A percentile compares a stretch with the other conserved stretches of the same genome.
phyloP scores from a whole-genome alignment of 169 alveolate genomes.

The Plasmodium gaboni region DNA sequence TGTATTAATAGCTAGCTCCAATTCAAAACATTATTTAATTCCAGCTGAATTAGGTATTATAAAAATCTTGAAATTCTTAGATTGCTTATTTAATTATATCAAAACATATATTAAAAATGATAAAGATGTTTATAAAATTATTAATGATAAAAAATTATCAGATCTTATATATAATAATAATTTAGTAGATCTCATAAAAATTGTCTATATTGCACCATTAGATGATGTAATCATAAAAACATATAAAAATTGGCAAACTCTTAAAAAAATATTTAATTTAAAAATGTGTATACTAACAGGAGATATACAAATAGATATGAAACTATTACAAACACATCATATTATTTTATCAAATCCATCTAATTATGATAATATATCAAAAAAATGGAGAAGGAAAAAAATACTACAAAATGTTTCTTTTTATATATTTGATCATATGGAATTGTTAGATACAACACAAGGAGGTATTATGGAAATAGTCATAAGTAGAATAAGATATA shows the following conservation, averaged over 20 bases:
- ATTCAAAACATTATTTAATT: constrained; percentile 36
- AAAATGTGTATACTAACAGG: constrained; percentile 88
- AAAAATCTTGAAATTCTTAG: constrained; percentile 4
- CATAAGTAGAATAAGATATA: constrained; percentile 95
- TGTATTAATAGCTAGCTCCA: constrained; percentile 81
- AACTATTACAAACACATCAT: constrained; percentile 83
- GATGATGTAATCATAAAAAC: constrained; percentile 55
- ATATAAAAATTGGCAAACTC: constrained; percentile 32
- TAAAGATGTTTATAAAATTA: constrained; percentile 19
- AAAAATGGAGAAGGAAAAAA: constrained; percentile 92
- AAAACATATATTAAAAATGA: constrained; percentile 28
- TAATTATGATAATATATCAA: constrained; percentile 93
- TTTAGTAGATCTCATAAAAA: constrained; percentile 21
- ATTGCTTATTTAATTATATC: constrained; percentile 8
- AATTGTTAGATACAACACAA: constrained; percentile 88
- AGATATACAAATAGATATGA: constrained; percentile 88
- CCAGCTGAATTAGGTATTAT: constrained; percentile 49
- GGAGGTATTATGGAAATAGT: constrained; percentile 94
- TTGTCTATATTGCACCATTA: constrained; percentile 69
- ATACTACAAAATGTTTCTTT: constrained; percentile 89
- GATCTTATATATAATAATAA: constrained; percentile 12
- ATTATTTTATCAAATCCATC: constrained; percentile 93
- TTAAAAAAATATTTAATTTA: constrained; percentile 17
- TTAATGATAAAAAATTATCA: constrained; percentile 31
- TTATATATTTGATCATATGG: constrained; percentile 96